Evolutionary conservation across 192 early-diverging fungal species (phyloP), one percentile per base, ranked within the genome.

Genomic region (Glomus cerebriforme): DNA sequence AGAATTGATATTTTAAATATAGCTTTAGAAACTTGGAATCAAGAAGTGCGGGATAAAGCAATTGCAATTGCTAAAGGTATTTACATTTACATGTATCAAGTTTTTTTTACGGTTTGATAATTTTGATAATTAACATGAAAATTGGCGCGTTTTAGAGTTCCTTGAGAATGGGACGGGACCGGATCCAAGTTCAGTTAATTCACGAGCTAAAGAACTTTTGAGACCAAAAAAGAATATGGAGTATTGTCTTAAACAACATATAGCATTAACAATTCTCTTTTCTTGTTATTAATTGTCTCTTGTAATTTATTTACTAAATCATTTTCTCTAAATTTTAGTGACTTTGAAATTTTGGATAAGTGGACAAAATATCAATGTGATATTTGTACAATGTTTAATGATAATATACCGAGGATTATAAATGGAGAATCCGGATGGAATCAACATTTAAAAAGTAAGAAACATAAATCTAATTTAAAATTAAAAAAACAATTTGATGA

Each of bases 391-490:
- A 29, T 86, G 80, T 63, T 76, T 58, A 63, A 78, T 34, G 72
- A 59, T 32, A 74, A 59, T n/a, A 71, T 34, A 45, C 83, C 47
- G 13, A 79, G 81, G n/a, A 83, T 82, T 71, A 87, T 96, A 27
- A 92, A 95, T 75, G 96, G 96, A n/a, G 83, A 87, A 31, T 83
- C 82, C 17, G 92, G 94, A 73, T 94, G 92, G 89, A 84, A 90
- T 54, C 91, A 93, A 72, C 96, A 97, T 73, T 63, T 92, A 10
- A 81, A 79, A 24, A 92, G 91, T 60, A 88, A 88, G 19, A 85
- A 85, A 54, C 96, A 97, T 82, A 84, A 85, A 74, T 87, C 86
- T 59, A 87, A 85, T 27, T 64, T 81, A 26, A 75, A 70, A 35
- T 78, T 82, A 66, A 64, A 83, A 67, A 84, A 87, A 81, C 59